Conservation (phyloP, 2,329 filamentous ascomycete species). For the Pseudohalonectria lignicola region DNA sequence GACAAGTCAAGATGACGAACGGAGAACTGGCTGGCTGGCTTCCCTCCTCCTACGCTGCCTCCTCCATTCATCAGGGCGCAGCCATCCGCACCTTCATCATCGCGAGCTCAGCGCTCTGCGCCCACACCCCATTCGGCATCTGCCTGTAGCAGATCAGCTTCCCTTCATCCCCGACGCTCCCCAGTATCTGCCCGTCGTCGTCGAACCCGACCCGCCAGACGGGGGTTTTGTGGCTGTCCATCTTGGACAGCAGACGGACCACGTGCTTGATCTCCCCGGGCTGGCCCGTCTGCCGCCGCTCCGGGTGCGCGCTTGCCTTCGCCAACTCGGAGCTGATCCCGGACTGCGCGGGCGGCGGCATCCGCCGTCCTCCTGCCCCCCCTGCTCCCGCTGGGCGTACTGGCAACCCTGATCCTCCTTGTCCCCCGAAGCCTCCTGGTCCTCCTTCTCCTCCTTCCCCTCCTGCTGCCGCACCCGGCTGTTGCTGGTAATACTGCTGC, state of each 20-base stretch:
- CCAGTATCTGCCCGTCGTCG: conserved; percentile 58
- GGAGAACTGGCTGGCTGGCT: too few relatives aligned
- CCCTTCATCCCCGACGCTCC: conserved; percentile 69
- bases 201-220: conserved; percentile 67
- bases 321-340: conserved; percentile 1
- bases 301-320: conserved; percentile 25
- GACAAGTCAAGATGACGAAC: too few relatives aligned
- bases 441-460: too few relatives aligned
- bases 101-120: conserved; percentile 47
- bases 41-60: too few relatives aligned
- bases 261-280: conserved; percentile 57
- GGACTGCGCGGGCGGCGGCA: background rate
- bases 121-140: conserved; percentile 45
- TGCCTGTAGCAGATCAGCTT: conserved; percentile 52
- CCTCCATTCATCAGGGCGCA: conserved; percentile 17
- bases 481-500: background rate
- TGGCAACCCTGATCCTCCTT: background rate
- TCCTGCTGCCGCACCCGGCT: too few relatives aligned
- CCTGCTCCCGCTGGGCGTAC: too few relatives aligned
- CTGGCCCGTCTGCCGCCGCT: conserved; percentile 42
- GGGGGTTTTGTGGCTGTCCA: conserved; percentile 57
- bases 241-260: conserved; percentile 50
- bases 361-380: too few relatives aligned
- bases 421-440: background rate
- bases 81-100: conserved; percentile 46